Percentiles rank a stretch among this genome's conserved stretches.
Conservation (phyloP, 2,329 filamentous ascomycete genomes). For the Biscogniauxia sp. region DNA sequence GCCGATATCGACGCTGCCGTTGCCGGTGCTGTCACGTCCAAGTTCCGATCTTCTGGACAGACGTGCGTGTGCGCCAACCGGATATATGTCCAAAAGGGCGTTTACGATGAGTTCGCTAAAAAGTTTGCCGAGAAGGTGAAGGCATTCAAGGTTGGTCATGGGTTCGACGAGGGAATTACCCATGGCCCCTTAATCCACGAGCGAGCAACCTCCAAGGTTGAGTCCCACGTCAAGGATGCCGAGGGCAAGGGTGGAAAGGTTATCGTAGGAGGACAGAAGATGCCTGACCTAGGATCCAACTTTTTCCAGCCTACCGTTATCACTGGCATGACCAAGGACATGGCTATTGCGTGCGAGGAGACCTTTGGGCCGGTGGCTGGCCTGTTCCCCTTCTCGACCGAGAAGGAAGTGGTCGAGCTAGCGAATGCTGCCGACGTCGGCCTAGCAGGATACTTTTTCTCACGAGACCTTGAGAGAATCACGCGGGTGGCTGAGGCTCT, state of each 20-base stretch:
- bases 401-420: constrained; percentile 80
- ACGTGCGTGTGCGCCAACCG: constrained; percentile 91
- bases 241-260: constrained; percentile 73
- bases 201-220: constrained; percentile 76
- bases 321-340: constrained; percentile 78
- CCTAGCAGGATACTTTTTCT: constrained; percentile 93
- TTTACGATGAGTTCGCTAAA: constrained; percentile 72
- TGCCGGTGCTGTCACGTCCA: constrained; percentile 76
- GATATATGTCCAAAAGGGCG: constrained; percentile 72
- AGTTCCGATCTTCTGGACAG: constrained; percentile 93
- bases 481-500: constrained; percentile 65
- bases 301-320: constrained; percentile 92
- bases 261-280: constrained; percentile 69
- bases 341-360: constrained; percentile 83
- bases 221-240: constrained; percentile 77
- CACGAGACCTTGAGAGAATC: constrained; percentile 57
- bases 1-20: constrained; percentile 86
- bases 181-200: constrained; percentile 85
- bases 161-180: constrained; percentile 67
- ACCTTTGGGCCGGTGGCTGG: constrained; percentile 94
- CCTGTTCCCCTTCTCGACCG: constrained; percentile 82
- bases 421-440: constrained; percentile 85
- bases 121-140: constrained; percentile 71
- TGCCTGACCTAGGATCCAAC: constrained; percentile 74
- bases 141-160: constrained; percentile 71